Conservation (phyloP, 805 yeast species). For the Zygoascus bituminiphila region DNA sequence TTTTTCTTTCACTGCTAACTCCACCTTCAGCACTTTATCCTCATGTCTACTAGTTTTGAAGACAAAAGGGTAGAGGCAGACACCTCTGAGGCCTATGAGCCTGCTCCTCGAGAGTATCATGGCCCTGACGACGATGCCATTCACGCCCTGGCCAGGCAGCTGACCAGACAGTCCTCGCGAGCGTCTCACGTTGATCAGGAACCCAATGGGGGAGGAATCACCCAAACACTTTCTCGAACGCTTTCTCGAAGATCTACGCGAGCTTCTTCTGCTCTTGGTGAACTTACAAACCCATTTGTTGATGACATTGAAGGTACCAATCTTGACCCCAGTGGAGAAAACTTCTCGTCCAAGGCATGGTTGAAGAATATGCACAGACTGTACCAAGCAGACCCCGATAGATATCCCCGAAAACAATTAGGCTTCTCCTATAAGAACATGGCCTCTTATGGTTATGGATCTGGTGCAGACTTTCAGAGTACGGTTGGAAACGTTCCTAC, state of each 20-base stretch:
- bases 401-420: slow-evolving; percentile 50
- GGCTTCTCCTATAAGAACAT: slow-evolving; percentile 54
- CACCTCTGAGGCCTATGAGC: neutral
- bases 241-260: neutral
- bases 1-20: neutral
- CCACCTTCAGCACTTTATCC: neutral
- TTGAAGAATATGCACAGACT: slow-evolving; percentile 49
- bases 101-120: neutral
- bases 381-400: slow-evolving; percentile 47
- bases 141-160: slow-evolving; percentile 14
- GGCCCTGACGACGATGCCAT: slow-evolving; percentile 10
- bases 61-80: neutral
- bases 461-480: slow-evolving; percentile 58
- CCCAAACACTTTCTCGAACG: neutral
- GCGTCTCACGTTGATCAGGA: neutral
- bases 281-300: slow-evolving; percentile 18
- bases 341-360: slow-evolving; percentile 56
- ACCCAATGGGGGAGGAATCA: neutral
- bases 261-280: slow-evolving; percentile 2
- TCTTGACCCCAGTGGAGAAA: slow-evolving; percentile 50
- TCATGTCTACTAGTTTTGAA: neutral
- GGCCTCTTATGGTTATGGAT: slow-evolving; percentile 55
- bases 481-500: slow-evolving; percentile 40
- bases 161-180: slow-evolving; percentile 10
- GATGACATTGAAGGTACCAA: slow-evolving; percentile 31